Percentiles rank a stretch among this genome's conserved stretches.
Conservation (phyloP, 2,329 filamentous ascomycete species). For the Beauveria rudraprayagi region DNA sequence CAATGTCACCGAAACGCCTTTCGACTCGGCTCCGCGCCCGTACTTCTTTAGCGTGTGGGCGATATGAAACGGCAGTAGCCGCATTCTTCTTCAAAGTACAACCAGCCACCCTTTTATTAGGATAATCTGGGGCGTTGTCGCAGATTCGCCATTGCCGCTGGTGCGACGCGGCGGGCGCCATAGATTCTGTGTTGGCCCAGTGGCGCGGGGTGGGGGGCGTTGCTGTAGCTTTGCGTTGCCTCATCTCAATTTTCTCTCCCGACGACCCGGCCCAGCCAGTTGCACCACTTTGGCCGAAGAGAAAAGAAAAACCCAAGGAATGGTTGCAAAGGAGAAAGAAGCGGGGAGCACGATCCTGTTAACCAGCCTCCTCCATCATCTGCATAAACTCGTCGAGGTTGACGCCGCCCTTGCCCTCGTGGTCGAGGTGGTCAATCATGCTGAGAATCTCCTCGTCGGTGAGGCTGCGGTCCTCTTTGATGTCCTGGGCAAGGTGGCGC, state of each 20-base stretch:
- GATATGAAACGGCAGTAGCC: background rate
- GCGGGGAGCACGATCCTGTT: conserved; percentile 7
- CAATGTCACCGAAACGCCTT: background rate
- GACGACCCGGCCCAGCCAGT: too few species aligned
- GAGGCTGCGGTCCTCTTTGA: conserved; percentile 71
- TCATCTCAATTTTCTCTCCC: background rate
- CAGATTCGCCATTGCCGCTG: background rate
- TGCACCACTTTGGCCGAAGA: too few species aligned
- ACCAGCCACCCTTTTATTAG: background rate
- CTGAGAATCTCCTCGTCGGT: conserved; percentile 87
- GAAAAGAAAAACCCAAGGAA: background rate
- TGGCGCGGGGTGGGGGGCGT: background rate
- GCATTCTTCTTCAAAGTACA: too few species aligned
- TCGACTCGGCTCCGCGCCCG: background rate
- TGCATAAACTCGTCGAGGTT: conserved; percentile 62
- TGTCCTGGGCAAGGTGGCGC: conserved; percentile 75
- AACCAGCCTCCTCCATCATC: conserved; percentile 44
- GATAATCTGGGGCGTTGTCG: background rate
- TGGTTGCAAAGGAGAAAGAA: background rate
- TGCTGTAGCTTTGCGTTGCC: background rate
- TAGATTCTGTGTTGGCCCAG: background rate
- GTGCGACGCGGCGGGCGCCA: background rate
- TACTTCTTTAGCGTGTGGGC: background rate
- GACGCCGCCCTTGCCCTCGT: conserved; percentile 80
- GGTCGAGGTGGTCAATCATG: conserved; percentile 98